Evolutionary conservation across 768 basidiomycete species (phyloP).

Genomic region (Tricholoma hemisulphureum): DNA sequence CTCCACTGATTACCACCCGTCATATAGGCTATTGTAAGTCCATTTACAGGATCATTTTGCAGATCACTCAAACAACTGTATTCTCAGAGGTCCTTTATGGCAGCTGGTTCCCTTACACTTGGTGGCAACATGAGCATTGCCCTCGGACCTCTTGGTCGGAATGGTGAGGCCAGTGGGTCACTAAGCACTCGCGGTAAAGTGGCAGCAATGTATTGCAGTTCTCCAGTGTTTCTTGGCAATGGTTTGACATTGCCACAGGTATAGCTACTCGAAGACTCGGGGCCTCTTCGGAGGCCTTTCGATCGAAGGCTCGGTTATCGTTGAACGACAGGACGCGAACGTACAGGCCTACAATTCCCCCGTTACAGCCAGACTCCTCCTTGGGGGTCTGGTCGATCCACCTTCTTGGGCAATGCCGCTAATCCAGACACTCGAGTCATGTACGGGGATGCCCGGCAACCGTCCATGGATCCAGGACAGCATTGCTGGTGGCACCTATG

Average conservation of each 20-base stretch:
- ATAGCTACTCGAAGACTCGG: slow-evolving; percentile 88
- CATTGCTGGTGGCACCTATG: slow-evolving; percentile 44
- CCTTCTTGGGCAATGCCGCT: slow-evolving; percentile 81
- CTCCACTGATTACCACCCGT: slow-evolving; percentile 8
- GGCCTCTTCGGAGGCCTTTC: slow-evolving; percentile 94
- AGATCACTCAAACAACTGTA: neutral
- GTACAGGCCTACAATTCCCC: slow-evolving; percentile 72
- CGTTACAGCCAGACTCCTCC: slow-evolving; percentile 75
- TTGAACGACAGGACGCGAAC: slow-evolving; percentile 94
- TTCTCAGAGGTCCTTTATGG: slow-evolving; percentile 81
- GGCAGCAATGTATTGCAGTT: slow-evolving; percentile 73
- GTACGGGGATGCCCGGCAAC: slow-evolving; percentile 67
- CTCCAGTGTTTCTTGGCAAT: neutral
- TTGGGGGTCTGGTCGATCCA: slow-evolving; percentile 70
- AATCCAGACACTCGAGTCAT: slow-evolving; percentile 69
- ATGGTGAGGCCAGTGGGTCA: slow-evolving; percentile 87
- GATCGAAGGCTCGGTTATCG: slow-evolving; percentile 84
- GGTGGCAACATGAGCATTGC: slow-evolving; percentile 91
- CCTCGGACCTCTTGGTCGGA: slow-evolving; percentile 89
- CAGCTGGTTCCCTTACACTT: slow-evolving; percentile 84
- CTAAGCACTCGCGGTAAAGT: slow-evolving; percentile 83
- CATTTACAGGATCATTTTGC: neutral
- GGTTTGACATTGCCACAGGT: slow-evolving; percentile 45
- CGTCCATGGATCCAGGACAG: slow-evolving; percentile 66
- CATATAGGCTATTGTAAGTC: slow-evolving; percentile 63